Percentiles rank a stretch among this genome's conserved stretches.
Conservation (phyloP, 2,329 filamentous ascomycete species). For the Aspergillus uvarum region DNA sequence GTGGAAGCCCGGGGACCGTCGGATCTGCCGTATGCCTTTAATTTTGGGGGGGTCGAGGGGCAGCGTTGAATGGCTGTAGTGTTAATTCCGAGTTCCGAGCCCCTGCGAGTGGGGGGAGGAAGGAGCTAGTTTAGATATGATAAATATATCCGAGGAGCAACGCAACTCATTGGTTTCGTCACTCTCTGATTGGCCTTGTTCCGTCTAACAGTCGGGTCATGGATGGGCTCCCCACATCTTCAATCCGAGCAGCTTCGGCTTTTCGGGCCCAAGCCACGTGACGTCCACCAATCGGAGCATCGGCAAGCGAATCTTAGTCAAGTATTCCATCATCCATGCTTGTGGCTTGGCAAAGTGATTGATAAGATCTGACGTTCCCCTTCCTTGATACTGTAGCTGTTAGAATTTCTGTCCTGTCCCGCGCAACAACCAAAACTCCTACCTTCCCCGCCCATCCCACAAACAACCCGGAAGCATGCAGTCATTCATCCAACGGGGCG, state of each 20-base stretch:
- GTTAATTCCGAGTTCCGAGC: background rate
- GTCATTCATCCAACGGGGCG: conserved; percentile 34
- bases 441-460: background rate
- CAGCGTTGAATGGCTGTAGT: background rate
- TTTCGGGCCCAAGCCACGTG: background rate
- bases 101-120: no score
- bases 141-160: background rate
- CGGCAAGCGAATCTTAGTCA: no score
- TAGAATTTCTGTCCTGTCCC: background rate
- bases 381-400: background rate
- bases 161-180: background rate
- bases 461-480: conserved; percentile 27
- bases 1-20: conserved; percentile 28
- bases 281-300: conserved; percentile 6
- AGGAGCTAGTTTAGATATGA: background rate
- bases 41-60: conserved; percentile 14
- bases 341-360: conserved; percentile 25
- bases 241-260: background rate
- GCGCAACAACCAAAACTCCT: background rate
- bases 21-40: conserved; percentile 38
- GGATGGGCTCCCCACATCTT: background rate
- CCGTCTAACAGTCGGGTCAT: background rate
- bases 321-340: conserved; percentile 23
- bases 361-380: conserved; percentile 31
- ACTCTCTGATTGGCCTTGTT: background rate